phyloP scores from a whole-genome alignment of 306 rosid species.

The Vigna radiata region DNA sequence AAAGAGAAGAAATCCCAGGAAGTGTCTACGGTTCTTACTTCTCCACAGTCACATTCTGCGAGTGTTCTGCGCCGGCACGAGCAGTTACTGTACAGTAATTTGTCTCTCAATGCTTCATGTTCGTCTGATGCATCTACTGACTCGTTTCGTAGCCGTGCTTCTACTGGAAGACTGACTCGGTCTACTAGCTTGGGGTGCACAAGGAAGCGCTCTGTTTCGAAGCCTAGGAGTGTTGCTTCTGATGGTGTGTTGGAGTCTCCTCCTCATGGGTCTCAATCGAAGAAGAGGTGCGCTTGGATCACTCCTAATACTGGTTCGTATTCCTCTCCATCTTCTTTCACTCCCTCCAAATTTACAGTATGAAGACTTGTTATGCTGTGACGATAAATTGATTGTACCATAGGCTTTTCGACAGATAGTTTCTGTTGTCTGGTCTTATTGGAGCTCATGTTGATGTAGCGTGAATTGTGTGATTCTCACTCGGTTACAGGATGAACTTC shows the following conservation, averaged over 20 bases:
- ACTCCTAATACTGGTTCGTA: constrained; percentile 75
- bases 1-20: constrained; percentile 64
- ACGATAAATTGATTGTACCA: not conserved
- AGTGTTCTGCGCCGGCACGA: constrained; percentile 75
- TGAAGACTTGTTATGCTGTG: not conserved
- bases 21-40: constrained; percentile 42
- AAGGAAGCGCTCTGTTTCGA: constrained; percentile 63
- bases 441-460: constrained; percentile 20
- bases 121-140: constrained; percentile 89
- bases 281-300: constrained; percentile 83
- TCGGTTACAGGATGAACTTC: constrained; percentile 9
- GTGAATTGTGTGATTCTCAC: constrained; percentile 24
- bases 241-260: constrained; percentile 69
- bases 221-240: constrained; percentile 78
- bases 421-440: not conserved
- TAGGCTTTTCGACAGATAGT: not conserved
- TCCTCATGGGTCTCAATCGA: constrained; percentile 57
- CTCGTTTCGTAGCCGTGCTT: constrained; percentile 79
- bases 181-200: constrained; percentile 64
- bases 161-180: constrained; percentile 75
- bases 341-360: not conserved
- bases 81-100: constrained; percentile 66
- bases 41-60: constrained; percentile 62
- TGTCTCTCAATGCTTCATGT: constrained; percentile 81
- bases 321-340: constrained; percentile 36